These are phyloP conservation scores for Fusarium virguliforme DNA, from an alignment of 2,329 filamentous ascomycete genomes.

Conservation along the genomic window DNA sequence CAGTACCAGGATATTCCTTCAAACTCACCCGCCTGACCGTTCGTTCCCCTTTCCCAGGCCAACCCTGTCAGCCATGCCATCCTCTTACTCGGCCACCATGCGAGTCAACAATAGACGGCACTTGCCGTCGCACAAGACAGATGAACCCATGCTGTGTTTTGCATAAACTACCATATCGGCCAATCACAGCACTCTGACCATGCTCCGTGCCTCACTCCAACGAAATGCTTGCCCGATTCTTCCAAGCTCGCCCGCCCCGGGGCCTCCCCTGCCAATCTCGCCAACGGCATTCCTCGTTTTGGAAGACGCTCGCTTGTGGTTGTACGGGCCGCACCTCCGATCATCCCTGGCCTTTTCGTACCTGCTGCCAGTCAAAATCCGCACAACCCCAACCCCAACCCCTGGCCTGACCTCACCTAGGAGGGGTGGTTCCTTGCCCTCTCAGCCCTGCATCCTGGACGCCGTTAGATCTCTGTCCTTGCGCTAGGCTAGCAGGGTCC, in stretches of 20 bases:
- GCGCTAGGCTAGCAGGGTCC: slow-evolving; percentile 16
- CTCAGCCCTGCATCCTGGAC: slow-evolving; percentile 10
- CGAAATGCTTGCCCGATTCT: slow-evolving; percentile 18
- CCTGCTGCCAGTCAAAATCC: slow-evolving; percentile 9
- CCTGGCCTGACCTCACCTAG: neutral
- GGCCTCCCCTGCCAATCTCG: slow-evolving; percentile 47
- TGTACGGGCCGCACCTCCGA: slow-evolving; percentile 42
- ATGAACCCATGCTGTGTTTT: slow-evolving; percentile 7
- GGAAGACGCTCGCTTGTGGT: slow-evolving; percentile 24
- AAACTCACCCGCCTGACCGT: neutral
- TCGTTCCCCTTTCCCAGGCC: neutral
- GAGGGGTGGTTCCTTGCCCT: neutral
- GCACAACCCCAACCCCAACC: slow-evolving; percentile 16
- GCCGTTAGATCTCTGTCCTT: slow-evolving; percentile 34
- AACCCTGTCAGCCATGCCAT: neutral
- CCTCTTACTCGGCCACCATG: neutral
- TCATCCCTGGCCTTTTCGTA: slow-evolving; percentile 26
- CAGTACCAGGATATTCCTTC: neutral
- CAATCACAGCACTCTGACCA: slow-evolving; percentile 8
- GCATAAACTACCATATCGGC: slow-evolving; percentile 7
- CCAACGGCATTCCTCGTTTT: slow-evolving; percentile 26
- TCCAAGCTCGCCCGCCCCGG: slow-evolving; percentile 25
- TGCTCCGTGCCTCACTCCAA: slow-evolving; percentile 1
- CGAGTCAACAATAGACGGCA: slow-evolving; percentile 4
- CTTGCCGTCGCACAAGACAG: neutral